A percentile compares a stretch with the other conserved stretches of the same genome.
Evolutionary conservation across 192 early-diverging fungal species (phyloP).

Genomic region (Backusella luteola): DNA sequence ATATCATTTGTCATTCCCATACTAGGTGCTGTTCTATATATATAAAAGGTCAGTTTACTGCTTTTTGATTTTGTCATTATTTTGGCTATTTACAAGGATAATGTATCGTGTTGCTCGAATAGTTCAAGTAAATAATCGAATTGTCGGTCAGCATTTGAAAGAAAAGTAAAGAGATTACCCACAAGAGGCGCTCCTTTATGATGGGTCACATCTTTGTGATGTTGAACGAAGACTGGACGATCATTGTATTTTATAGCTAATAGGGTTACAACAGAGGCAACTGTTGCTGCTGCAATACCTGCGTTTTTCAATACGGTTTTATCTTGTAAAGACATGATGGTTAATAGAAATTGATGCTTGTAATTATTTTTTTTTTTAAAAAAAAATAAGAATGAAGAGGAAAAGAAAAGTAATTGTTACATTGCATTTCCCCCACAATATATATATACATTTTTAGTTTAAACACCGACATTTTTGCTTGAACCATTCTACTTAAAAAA

Average conservation of each 20-base stretch:
- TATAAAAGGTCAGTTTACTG: not conserved
- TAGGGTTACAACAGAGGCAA: not conserved
- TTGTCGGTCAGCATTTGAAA: not conserved
- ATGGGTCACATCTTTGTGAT: not conserved
- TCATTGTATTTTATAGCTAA: conserved; percentile 30
- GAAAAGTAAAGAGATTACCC: conserved; percentile 11
- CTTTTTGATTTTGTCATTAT: not conserved
- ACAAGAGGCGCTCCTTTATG: conserved; percentile 20
- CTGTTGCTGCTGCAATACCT: not conserved
- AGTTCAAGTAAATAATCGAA: not conserved
- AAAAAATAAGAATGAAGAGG: not conserved
- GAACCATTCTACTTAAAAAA: not conserved
- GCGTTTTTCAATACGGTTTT: not conserved
- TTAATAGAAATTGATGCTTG: not conserved
- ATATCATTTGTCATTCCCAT: conserved; percentile 16
- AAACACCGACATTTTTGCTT: not conserved
- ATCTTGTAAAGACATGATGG: not conserved
- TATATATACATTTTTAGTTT: not conserved
- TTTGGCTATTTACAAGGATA: not conserved
- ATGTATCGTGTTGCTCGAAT: conserved; percentile 17
- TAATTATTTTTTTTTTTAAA: not conserved
- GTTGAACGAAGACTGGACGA: conserved; percentile 20
- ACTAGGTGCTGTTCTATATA: conserved; percentile 13
- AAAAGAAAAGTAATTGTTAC: not conserved
- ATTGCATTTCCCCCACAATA: not conserved